These are phyloP conservation scores for Cadophora sp. DNA, from an alignment of 2,329 filamentous ascomycete genomes.

Conservation along the genomic window DNA sequence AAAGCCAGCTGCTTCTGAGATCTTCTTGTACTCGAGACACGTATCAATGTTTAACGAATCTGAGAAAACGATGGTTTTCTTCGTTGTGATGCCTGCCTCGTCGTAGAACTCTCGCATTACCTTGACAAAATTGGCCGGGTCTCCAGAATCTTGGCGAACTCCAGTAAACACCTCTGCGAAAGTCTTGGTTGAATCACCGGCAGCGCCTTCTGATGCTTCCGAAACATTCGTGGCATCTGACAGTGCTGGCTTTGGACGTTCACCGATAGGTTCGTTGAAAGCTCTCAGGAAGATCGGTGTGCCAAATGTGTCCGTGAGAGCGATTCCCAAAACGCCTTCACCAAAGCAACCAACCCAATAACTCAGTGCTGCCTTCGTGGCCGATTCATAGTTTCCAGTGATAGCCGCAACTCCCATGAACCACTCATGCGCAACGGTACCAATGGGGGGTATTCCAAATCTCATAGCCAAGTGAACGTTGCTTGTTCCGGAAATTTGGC, in stretches of 20 bases:
- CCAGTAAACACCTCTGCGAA: slow-evolving; percentile 73
- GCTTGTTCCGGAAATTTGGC: slow-evolving; percentile 85
- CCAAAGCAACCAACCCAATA: slow-evolving; percentile 96
- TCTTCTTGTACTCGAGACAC: slow-evolving; percentile 87
- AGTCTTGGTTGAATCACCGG: slow-evolving; percentile 48
- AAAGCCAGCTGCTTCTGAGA: slow-evolving; percentile 82
- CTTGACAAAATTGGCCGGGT: slow-evolving; percentile 70
- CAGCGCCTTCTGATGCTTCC: neutral
- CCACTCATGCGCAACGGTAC: slow-evolving; percentile 96
- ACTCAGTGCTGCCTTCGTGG: slow-evolving; percentile 82
- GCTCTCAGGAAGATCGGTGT: slow-evolving; percentile 86
- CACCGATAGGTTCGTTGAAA: slow-evolving; percentile 71
- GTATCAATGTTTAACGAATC: slow-evolving; percentile 92
- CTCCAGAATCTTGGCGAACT: slow-evolving; percentile 75
- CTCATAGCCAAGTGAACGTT: slow-evolving; percentile 98
- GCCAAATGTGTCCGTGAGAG: slow-evolving; percentile 95
- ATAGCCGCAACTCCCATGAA: slow-evolving; percentile 98
- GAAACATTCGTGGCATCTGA: neutral
- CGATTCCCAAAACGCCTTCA: slow-evolving; percentile 81
- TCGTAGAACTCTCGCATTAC: slow-evolving; percentile 58
- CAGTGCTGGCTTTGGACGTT: slow-evolving; percentile 42
- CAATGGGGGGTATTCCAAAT: slow-evolving; percentile 82
- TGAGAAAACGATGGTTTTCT: slow-evolving; percentile 93
- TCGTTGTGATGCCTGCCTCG: slow-evolving; percentile 69
- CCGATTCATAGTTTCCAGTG: slow-evolving; percentile 80